phyloP scores from a whole-genome alignment of 371 early-diverging fungal species.

The Mortierella sp. region DNA sequence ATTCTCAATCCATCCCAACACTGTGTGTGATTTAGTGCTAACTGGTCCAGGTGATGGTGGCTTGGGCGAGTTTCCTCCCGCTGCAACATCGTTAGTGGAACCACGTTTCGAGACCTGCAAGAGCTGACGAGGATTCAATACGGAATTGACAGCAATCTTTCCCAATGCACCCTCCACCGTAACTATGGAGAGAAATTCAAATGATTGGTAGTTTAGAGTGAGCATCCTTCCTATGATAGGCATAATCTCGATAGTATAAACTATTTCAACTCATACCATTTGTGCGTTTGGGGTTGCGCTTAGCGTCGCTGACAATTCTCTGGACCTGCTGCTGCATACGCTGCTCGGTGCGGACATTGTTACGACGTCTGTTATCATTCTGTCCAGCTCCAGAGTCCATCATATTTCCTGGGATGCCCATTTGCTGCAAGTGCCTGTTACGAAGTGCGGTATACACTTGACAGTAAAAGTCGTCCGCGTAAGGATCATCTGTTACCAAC shows the following conservation, averaged over 20 bases:
- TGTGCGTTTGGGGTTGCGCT: slow-evolving; percentile 86
- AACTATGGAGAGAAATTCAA: slow-evolving; percentile 58
- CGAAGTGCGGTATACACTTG: slow-evolving; percentile 88
- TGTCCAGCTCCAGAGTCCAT: slow-evolving; percentile 31
- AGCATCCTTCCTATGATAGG: slow-evolving; percentile 57
- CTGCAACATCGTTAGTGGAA: slow-evolving; percentile 31
- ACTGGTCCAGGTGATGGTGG: slow-evolving; percentile 54
- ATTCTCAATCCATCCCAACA: slow-evolving; percentile 82
- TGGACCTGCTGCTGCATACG: slow-evolving; percentile 95
- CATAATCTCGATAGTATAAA: background rate
- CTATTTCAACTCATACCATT: slow-evolving; percentile 22
- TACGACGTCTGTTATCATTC: slow-evolving; percentile 46
- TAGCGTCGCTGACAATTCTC: slow-evolving; percentile 92
- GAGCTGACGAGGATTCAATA: slow-evolving; percentile 89
- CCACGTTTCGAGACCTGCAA: slow-evolving; percentile 75
- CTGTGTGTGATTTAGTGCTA: slow-evolving; percentile 60
- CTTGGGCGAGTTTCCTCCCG: slow-evolving; percentile 42
- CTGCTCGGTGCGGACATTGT: slow-evolving; percentile 70
- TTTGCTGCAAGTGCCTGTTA: slow-evolving; percentile 66
- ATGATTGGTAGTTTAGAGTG: slow-evolving; percentile 2
- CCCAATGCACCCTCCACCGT: slow-evolving; percentile 96
- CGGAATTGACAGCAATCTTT: slow-evolving; percentile 89
- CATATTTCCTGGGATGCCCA: slow-evolving; percentile 53
- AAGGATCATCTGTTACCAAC: slow-evolving; percentile 92
- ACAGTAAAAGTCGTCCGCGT: slow-evolving; percentile 94